These are phyloP conservation scores for Bryoerythrophyllum caledonicum DNA, from an alignment of 225 moss, liverwort and hornwort species.

Conservation along the genomic window DNA sequence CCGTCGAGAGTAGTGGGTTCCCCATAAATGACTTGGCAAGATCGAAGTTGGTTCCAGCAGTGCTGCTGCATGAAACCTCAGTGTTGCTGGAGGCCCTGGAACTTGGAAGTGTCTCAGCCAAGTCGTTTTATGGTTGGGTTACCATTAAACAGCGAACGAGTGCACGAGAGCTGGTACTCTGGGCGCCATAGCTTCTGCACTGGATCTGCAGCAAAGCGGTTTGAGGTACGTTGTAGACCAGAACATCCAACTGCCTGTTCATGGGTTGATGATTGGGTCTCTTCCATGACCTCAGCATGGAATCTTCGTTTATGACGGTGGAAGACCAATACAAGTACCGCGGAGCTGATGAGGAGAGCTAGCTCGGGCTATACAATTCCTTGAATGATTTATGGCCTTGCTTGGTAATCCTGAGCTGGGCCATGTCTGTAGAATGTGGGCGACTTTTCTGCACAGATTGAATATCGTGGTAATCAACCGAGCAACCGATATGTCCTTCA, in stretches of 20 bases:
- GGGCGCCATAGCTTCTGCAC: slow-evolving; percentile 22
- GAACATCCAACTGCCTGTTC: slow-evolving; percentile 15
- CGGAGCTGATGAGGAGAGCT: slow-evolving; percentile 6
- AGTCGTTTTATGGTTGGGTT: neutral
- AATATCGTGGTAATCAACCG: neutral
- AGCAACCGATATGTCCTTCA: neutral
- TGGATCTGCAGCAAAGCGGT: slow-evolving; percentile 25
- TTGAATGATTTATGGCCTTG: neutral
- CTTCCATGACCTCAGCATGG: neutral
- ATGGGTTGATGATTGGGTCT: neutral
- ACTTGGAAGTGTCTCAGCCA: slow-evolving; percentile 7
- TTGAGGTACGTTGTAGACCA: slow-evolving; percentile 26
- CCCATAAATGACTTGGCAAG: slow-evolving; percentile 1
- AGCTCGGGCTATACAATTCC: neutral
- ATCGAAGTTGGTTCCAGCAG: neutral
- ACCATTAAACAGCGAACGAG: slow-evolving; percentile 1
- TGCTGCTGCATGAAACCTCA: neutral
- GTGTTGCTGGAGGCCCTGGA: neutral
- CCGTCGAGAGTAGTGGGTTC: neutral
- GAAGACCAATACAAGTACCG: neutral
- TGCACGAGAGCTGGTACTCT: slow-evolving; percentile 36
- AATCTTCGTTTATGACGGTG: neutral
- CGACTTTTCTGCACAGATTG: neutral
- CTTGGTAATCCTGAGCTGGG: neutral
- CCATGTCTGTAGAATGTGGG: neutral